Evolutionary conservation across 2,329 filamentous ascomycete genomes (phyloP).

Genomic region (Nothophoma quercina): DNA sequence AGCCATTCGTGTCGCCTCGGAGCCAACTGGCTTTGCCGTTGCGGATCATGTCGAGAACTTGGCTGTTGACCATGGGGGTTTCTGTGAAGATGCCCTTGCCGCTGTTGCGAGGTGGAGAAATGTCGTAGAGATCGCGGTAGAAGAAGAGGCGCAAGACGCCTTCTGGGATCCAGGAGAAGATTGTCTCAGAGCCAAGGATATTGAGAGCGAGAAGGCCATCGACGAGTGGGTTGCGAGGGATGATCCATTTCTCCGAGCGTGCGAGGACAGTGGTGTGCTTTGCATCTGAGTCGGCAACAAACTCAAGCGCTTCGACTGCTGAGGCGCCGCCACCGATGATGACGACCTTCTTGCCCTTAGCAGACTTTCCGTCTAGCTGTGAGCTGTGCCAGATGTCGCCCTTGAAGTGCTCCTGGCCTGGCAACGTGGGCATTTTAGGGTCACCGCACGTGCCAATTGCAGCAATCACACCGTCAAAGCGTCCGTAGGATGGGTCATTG

Average conservation of each 20-base stretch:
- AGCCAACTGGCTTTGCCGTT: constrained; percentile 78
- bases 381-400: constrained; percentile 79
- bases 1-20: constrained; percentile 76
- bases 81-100: constrained; percentile 79
- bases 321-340: constrained; percentile 82
- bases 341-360: constrained; percentile 76
- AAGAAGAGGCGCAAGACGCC: constrained; percentile 77
- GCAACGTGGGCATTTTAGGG: constrained; percentile 74
- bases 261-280: constrained; percentile 75
- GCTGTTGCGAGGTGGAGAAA: constrained; percentile 65
- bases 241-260: constrained; percentile 86
- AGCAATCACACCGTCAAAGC: constrained; percentile 80
- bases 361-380: constrained; percentile 74
- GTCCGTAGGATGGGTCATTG: constrained; percentile 73
- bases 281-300: constrained; percentile 72
- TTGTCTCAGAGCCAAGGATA: constrained; percentile 78
- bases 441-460: constrained; percentile 84
- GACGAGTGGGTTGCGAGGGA: constrained; percentile 78
- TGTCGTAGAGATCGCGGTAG: constrained; percentile 79
- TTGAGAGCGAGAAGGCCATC: constrained; percentile 79
- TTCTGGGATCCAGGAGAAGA: constrained; percentile 80
- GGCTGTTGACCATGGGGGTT: constrained; percentile 87
- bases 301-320: constrained; percentile 84
- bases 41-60: constrained; percentile 79
- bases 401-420: constrained; percentile 74